phyloP scores from a whole-genome alignment of 164 flowering plant genomes.

The Chloranthus sessilifolius region DNA sequence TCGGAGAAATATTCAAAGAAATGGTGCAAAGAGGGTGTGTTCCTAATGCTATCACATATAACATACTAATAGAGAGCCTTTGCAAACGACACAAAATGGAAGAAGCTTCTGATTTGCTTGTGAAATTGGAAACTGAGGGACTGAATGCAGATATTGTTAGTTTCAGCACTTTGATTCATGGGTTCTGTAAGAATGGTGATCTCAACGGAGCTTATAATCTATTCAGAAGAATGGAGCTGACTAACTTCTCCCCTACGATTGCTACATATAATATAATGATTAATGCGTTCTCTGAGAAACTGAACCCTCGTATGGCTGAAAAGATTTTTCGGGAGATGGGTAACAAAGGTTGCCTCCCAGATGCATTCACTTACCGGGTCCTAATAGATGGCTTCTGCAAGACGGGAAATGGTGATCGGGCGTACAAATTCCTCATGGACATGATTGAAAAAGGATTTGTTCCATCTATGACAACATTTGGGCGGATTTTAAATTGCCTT shows the following conservation, averaged over 20 bases:
- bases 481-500: slow-evolving; percentile 72
- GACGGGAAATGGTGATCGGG: slow-evolving; percentile 48
- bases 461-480: slow-evolving; percentile 68
- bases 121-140: slow-evolving; percentile 47
- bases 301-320: slow-evolving; percentile 42
- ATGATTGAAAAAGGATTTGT: slow-evolving; percentile 47
- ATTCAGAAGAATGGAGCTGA: slow-evolving; percentile 44
- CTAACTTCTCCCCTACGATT: slow-evolving; percentile 40
- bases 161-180: slow-evolving; percentile 63
- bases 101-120: slow-evolving; percentile 54
- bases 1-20: slow-evolving; percentile 56
- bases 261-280: slow-evolving; percentile 73
- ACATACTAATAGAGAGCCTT: slow-evolving; percentile 64
- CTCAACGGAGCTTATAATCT: slow-evolving; percentile 53
- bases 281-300: slow-evolving; percentile 54
- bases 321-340: slow-evolving; percentile 61
- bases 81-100: slow-evolving; percentile 51
- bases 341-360: slow-evolving; percentile 41
- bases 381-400: slow-evolving; percentile 80
- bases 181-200: slow-evolving; percentile 58
- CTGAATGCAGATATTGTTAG: slow-evolving; percentile 56
- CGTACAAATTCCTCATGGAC: slow-evolving; percentile 43
- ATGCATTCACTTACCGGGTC: slow-evolving; percentile 64
- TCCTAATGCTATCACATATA: slow-evolving; percentile 74
- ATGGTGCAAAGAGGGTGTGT: slow-evolving; percentile 58